Conservation (phyloP, 345 rosid genomes). For the Melastoma malabathricum region DNA sequence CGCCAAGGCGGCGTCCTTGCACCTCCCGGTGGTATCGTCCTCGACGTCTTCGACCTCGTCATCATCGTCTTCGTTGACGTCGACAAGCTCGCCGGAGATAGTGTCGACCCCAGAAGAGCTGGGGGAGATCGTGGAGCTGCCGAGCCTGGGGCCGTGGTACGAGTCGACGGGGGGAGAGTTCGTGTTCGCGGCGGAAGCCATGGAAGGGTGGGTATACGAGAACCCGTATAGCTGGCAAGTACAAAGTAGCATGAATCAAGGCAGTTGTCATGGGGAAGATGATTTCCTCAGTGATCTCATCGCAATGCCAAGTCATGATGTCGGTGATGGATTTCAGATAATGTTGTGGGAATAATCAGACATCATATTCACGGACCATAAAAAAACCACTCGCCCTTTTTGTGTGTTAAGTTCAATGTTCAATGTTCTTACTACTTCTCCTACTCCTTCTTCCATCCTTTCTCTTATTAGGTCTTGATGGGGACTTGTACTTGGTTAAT, state of each 20-base stretch:
- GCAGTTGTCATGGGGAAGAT: background rate
- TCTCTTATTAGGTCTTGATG: too few species aligned
- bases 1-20: constrained; percentile 70
- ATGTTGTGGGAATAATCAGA: constrained; percentile 20
- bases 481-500: too few species aligned
- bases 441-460: too few species aligned
- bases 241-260: background rate
- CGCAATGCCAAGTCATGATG: constrained; percentile 17
- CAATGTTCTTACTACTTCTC: too few species aligned
- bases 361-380: too few species aligned
- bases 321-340: constrained; percentile 19
- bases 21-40: constrained; percentile 8
- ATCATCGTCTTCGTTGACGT: background rate
- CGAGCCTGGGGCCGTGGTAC: constrained; percentile 45
- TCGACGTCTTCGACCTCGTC: background rate
- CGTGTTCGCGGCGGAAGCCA: constrained; percentile 33
- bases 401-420: too few species aligned
- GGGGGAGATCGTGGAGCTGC: constrained; percentile 73
- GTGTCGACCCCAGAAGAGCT: constrained; percentile 35
- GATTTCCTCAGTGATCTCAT: constrained; percentile 16
- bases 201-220: constrained; percentile 21
- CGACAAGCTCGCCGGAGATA: background rate
- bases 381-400: too few species aligned
- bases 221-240: constrained; percentile 2
- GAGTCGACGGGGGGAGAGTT: constrained; percentile 29